Conservation (phyloP, 352 stramenopile species). For the Pythium insidiosum region DNA sequence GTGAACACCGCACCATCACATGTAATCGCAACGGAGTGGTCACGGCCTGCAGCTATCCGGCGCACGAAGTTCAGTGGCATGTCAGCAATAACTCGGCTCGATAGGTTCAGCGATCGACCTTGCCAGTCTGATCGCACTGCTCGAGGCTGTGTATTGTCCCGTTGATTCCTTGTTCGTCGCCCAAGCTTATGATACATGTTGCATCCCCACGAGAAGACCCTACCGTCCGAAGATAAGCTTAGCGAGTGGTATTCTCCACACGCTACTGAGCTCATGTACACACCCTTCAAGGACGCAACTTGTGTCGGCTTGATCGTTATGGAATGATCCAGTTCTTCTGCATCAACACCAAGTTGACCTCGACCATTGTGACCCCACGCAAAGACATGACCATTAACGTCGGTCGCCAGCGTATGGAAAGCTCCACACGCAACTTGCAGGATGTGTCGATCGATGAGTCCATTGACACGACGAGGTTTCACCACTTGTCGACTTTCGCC, state of each 20-base stretch:
- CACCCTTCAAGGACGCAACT: constrained; percentile 36
- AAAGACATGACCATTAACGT: constrained; percentile 71
- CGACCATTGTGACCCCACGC: constrained; percentile 56
- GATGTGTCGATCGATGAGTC: constrained; percentile 27
- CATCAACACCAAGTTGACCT: constrained; percentile 40
- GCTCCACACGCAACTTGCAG: constrained; percentile 54
- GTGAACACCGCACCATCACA: constrained; percentile 49
- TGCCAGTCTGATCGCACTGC: constrained; percentile 40
- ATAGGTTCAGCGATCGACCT: constrained; percentile 23
- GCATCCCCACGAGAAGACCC: constrained; percentile 67
- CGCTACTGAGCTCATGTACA: constrained; percentile 50
- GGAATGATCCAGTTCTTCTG: constrained; percentile 10
- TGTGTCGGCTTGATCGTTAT: constrained; percentile 24
- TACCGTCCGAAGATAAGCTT: constrained; percentile 42
- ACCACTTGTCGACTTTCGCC: constrained; percentile 34
- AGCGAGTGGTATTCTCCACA: constrained; percentile 75
- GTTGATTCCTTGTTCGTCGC: constrained; percentile 21
- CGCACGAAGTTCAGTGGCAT: constrained; percentile 17
- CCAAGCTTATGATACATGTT: constrained; percentile 63
- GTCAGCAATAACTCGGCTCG: constrained; percentile 10
- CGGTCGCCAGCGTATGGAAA: constrained; percentile 59
- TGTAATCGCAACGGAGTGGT: constrained; percentile 58
- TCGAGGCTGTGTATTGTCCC: too few relatives aligned
- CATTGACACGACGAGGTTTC: constrained; percentile 24
- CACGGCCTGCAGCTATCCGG: constrained; percentile 48